phyloP scores from a whole-genome alignment of 768 basidiomycete genomes.

The Macrolepiota albuminosa region DNA sequence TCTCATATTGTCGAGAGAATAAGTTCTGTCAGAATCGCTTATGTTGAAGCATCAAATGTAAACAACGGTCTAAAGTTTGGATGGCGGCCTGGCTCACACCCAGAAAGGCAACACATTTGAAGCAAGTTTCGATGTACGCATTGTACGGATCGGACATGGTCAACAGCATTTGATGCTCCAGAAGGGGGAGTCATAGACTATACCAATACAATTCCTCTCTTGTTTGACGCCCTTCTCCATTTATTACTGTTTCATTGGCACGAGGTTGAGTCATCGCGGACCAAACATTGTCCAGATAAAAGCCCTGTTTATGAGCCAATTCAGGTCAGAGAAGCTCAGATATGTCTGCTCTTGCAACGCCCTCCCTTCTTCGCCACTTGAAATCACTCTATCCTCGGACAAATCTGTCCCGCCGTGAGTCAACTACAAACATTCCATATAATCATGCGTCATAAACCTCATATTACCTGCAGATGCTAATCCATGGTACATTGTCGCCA shows the following conservation, averaged over 20 bases:
- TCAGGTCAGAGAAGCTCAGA: background rate
- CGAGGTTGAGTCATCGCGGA: background rate
- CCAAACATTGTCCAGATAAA: background rate
- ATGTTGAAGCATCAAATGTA: too few species aligned
- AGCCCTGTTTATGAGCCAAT: background rate
- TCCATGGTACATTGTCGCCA: conserved; percentile 58
- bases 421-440: background rate
- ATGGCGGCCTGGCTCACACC: background rate
- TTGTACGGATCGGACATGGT: background rate
- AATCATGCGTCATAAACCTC: background rate
- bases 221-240: background rate
- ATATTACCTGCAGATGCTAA: conserved; percentile 21
- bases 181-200: background rate
- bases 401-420: conserved; percentile 14
- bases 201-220: background rate
- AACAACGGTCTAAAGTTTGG: background rate
- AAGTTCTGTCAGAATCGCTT: too few species aligned
- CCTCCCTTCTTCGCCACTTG: conserved; percentile 37
- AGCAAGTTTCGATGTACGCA: background rate
- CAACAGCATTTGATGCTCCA: background rate
- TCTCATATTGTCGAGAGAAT: background rate
- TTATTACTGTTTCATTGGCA: background rate
- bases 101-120: background rate
- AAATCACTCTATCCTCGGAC: conserved; percentile 40
- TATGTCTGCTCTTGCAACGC: conserved; percentile 27